Evolutionary conservation across 2,329 filamentous ascomycete genomes (phyloP).

Genomic region (Epichloe elymi): DNA sequence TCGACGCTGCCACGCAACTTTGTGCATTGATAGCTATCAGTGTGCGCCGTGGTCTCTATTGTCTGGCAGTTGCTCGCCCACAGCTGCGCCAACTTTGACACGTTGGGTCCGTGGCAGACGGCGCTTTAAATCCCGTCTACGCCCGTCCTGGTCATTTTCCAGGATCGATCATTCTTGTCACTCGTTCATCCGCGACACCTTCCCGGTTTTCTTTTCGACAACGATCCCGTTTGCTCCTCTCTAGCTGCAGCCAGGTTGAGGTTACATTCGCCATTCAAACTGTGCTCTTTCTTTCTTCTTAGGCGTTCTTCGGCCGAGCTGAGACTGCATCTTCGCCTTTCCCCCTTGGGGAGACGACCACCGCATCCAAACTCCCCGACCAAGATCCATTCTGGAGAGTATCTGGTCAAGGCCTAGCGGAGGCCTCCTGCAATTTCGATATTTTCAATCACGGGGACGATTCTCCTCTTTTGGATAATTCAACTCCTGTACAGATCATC

Average conservation of each 20-base stretch:
- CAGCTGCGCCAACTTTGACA: background rate
- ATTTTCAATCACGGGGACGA: background rate
- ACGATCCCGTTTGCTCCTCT: background rate
- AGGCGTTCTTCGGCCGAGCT: background rate
- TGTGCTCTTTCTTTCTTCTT: background rate
- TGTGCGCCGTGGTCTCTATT: background rate
- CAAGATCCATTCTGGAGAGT: background rate
- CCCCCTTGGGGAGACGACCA: background rate
- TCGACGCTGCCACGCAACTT: background rate
- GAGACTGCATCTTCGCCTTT: background rate
- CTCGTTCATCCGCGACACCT: conserved; percentile 1
- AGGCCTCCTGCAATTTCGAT: background rate
- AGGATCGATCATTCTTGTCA: background rate
- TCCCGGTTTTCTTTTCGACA: background rate
- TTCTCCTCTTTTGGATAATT: background rate
- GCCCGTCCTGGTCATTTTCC: background rate
- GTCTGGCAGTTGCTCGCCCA: background rate
- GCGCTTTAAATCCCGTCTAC: background rate
- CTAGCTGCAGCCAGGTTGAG: background rate
- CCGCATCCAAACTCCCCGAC: background rate
- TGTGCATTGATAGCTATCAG: conserved; percentile 1
- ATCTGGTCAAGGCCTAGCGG: background rate
- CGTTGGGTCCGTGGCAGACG: background rate
- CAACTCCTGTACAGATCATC: background rate
- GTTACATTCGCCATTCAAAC: background rate